Conservation (phyloP, 306 rosid genomes). For the Inga leiocalycina region DNA sequence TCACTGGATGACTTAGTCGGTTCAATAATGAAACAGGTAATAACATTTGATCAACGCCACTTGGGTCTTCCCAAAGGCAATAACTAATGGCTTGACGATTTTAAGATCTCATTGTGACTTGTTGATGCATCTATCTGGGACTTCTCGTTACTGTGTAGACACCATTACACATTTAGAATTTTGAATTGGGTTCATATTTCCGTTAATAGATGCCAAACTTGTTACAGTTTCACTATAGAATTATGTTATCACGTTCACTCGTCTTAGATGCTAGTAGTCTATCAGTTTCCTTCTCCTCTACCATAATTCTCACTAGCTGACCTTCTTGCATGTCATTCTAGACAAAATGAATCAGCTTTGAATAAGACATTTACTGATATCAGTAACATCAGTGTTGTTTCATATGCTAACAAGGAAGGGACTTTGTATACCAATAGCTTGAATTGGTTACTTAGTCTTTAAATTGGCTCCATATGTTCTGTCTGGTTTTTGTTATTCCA, state of each 20-base stretch:
- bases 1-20: constrained; percentile 78
- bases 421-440: not conserved
- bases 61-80: not conserved
- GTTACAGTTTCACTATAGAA: not conserved
- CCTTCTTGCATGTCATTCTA: not conserved
- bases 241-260: not conserved
- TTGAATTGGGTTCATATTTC: not conserved
- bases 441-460: not conserved
- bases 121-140: not conserved
- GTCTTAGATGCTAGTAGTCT: not conserved
- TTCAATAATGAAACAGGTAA: constrained; percentile 78
- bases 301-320: not conserved
- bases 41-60: constrained; percentile 22
- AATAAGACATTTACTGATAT: not conserved
- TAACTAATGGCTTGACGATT: constrained; percentile 28
- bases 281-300: not conserved
- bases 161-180: not conserved
- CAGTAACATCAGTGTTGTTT: not conserved
- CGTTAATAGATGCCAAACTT: not conserved
- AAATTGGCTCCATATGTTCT: not conserved
- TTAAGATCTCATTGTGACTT: constrained; percentile 1
- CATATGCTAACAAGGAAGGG: not conserved
- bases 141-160: not conserved
- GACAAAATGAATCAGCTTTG: not conserved
- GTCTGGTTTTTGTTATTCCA: not conserved